phyloP scores from a whole-genome alignment of 75 land plant species.

The Selaginella tamariscina region DNA sequence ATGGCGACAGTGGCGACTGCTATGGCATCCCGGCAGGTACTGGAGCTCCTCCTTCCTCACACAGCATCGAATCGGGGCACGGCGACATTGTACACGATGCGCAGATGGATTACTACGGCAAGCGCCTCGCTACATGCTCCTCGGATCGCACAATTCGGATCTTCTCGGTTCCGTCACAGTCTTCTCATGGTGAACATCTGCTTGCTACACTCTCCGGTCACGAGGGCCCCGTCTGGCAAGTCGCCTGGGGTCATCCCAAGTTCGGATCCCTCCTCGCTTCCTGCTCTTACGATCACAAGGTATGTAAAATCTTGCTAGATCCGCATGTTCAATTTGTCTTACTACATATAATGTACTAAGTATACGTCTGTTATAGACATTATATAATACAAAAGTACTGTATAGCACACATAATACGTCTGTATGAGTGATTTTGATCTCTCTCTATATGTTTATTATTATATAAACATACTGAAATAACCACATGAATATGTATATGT shows the following conservation, averaged over 20 bases:
- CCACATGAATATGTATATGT: too few relatives aligned
- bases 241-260: conserved; percentile 67
- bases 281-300: conserved; percentile 56
- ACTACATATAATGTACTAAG: too few relatives aligned
- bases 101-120: conserved; percentile 75
- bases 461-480: too few relatives aligned
- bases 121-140: conserved; percentile 53
- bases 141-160: conserved; percentile 52
- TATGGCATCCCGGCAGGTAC: not conserved
- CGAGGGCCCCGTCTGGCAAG: conserved; percentile 63
- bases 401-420: too few relatives aligned
- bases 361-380: too few relatives aligned
- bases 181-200: conserved; percentile 1
- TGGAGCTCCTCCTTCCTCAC: conserved; percentile 10
- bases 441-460: too few relatives aligned
- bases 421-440: too few relatives aligned
- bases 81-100: conserved; percentile 73
- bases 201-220: conserved; percentile 49
- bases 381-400: too few relatives aligned
- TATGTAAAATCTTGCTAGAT: too few relatives aligned
- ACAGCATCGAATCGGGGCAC: conserved; percentile 67
- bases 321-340: too few relatives aligned
- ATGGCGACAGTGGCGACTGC: not conserved
- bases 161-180: conserved; percentile 40
- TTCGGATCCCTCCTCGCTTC: conserved; percentile 55